Evolutionary conservation across 2,329 filamentous ascomycete genomes (phyloP).

Genomic region (Neofusicoccum sp.): DNA sequence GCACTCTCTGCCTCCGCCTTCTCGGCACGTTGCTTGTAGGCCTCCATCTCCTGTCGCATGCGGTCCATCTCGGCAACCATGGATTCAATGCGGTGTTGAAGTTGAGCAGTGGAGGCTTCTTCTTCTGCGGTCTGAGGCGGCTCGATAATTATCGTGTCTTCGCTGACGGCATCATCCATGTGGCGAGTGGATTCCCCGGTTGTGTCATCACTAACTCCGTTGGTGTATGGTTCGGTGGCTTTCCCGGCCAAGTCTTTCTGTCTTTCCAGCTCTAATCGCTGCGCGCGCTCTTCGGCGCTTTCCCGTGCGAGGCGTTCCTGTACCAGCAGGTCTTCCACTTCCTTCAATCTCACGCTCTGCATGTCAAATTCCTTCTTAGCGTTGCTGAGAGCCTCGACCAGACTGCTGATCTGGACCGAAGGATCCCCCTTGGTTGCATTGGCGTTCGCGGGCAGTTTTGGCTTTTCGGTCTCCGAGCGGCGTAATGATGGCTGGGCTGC

Average conservation of each 20-base stretch:
- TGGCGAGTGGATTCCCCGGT: slow-evolving; percentile 17
- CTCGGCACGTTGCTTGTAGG: slow-evolving; percentile 77
- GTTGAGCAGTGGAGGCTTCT: slow-evolving; percentile 48
- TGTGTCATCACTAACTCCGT: slow-evolving; percentile 42
- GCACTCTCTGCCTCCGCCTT: slow-evolving; percentile 77
- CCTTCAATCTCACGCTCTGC: slow-evolving; percentile 77
- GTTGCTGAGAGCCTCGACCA: slow-evolving; percentile 81
- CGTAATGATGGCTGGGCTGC: slow-evolving; percentile 68
- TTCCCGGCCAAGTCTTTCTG: slow-evolving; percentile 38
- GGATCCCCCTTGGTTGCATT: slow-evolving; percentile 49
- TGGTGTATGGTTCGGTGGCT: slow-evolving; percentile 30
- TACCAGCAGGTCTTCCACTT: slow-evolving; percentile 76
- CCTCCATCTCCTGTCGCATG: slow-evolving; percentile 77
- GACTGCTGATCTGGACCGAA: slow-evolving; percentile 74
- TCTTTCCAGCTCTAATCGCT: slow-evolving; percentile 66
- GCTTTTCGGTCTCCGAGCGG: slow-evolving; percentile 73
- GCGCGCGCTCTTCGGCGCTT: slow-evolving; percentile 79
- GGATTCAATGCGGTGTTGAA: slow-evolving; percentile 73
- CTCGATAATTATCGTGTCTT: slow-evolving; percentile 26
- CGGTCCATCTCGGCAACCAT: slow-evolving; percentile 81
- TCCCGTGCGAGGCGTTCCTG: slow-evolving; percentile 82
- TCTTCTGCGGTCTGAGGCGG: slow-evolving; percentile 35
- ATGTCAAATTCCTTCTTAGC: slow-evolving; percentile 85
- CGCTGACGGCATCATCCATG: slow-evolving; percentile 23
- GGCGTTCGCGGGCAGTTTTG: slow-evolving; percentile 54